A percentile compares a stretch with the other conserved stretches of the same genome.
Conservation (phyloP, 2,329 filamentous ascomycete species). For the Fusarium verticillioides region DNA sequence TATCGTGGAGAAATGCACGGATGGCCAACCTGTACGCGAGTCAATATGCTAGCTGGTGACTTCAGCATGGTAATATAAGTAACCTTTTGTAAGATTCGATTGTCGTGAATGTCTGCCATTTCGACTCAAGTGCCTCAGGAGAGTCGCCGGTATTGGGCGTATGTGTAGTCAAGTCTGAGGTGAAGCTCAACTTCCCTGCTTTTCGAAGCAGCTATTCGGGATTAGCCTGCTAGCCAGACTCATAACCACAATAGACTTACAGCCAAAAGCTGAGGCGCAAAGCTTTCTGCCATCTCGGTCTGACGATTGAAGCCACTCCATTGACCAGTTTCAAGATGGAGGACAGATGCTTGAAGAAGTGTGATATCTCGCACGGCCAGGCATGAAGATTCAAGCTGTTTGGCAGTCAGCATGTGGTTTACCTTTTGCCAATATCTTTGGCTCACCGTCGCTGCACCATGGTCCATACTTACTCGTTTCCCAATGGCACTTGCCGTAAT, state of each 20-base stretch:
- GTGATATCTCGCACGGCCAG: slow-evolving; percentile 27
- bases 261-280: slow-evolving; percentile 30
- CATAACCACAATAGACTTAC: slow-evolving; percentile 17
- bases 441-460: neutral
- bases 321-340: slow-evolving; percentile 40
- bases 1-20: slow-evolving; percentile 39
- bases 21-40: slow-evolving; percentile 32
- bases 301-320: slow-evolving; percentile 41
- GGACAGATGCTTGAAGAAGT: slow-evolving; percentile 39
- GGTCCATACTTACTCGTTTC: slow-evolving; percentile 28
- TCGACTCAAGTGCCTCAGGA: slow-evolving; percentile 31
- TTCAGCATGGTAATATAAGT: neutral
- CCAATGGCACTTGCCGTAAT: slow-evolving; percentile 24
- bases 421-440: neutral
- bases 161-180: slow-evolving; percentile 26
- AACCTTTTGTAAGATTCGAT: slow-evolving; percentile 42
- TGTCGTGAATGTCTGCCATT: slow-evolving; percentile 35
- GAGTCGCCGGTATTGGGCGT: slow-evolving; percentile 28
- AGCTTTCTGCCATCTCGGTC: slow-evolving; percentile 34
- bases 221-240: slow-evolving; percentile 9
- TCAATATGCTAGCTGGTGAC: slow-evolving; percentile 11
- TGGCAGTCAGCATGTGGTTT: neutral
- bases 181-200: slow-evolving; percentile 34
- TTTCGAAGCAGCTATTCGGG: slow-evolving; percentile 35
- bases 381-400: slow-evolving; percentile 28